phyloP scores from a whole-genome alignment of 345 rosid species.

The Acer saccharum region DNA sequence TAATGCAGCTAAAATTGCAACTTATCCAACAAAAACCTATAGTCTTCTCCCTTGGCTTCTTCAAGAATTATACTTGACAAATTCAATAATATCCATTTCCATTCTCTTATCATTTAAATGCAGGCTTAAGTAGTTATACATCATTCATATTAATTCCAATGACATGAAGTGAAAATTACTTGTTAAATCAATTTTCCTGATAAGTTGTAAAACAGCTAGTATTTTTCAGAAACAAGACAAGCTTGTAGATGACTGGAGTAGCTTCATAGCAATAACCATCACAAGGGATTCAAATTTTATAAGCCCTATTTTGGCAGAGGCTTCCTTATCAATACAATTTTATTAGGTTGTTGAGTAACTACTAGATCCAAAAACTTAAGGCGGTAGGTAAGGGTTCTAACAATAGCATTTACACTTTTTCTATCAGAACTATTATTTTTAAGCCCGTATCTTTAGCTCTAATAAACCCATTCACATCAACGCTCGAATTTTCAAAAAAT shows the following conservation, averaged over 20 bases:
- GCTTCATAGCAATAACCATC: background rate
- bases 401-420: background rate
- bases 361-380: too few species aligned
- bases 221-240: background rate
- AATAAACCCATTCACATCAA: background rate
- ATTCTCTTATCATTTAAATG: background rate
- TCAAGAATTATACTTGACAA: background rate
- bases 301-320: background rate
- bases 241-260: background rate
- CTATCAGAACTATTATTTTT: background rate
- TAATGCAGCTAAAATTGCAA: background rate
- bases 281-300: background rate
- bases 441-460: background rate
- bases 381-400: too few species aligned
- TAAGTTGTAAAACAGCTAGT: background rate
- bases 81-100: background rate
- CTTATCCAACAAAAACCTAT: background rate
- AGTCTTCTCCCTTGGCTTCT: background rate
- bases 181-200: background rate
- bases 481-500: too few species aligned
- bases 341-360: too few species aligned
- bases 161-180: background rate
- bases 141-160: background rate
- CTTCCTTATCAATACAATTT: too few species aligned
- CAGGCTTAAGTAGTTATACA: too few species aligned